These are phyloP conservation scores for Chlorella sp. DNA, from an alignment of 139 green algal species.

Conservation along the genomic window DNA sequence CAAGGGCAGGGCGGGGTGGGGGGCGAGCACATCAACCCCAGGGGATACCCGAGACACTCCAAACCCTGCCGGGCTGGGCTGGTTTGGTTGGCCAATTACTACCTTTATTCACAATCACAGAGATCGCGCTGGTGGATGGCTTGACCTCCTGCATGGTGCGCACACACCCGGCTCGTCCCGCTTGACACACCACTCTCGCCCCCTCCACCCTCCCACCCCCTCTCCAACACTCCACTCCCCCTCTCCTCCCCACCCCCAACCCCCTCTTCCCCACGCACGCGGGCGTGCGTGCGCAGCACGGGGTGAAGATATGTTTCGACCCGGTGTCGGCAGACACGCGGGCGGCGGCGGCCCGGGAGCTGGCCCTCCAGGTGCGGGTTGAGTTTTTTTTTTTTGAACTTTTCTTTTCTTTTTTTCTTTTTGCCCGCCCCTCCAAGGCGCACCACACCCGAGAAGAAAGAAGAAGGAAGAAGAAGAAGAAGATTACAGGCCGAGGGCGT, in stretches of 20 bases:
- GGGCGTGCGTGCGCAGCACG: not conserved
- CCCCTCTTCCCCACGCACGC: not conserved
- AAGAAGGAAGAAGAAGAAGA: no score
- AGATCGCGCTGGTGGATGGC: not conserved
- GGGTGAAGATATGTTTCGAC: constrained; percentile 3
- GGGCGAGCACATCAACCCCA: no score
- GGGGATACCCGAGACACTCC: no score
- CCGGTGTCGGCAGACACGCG: not conserved
- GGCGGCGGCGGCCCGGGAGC: not conserved
- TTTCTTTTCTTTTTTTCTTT: no score
- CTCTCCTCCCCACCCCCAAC: no score
- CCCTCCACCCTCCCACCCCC: no score
- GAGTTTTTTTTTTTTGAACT: no score
- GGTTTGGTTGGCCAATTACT: not conserved
- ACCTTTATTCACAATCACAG: not conserved
- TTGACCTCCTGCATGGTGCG: not conserved
- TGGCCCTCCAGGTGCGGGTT: not conserved
- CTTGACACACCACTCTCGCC: not conserved
- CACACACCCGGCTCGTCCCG: not conserved
- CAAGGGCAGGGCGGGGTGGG: not conserved
- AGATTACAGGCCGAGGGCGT: no score
- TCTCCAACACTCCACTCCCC: not conserved
- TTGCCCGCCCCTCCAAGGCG: no score
- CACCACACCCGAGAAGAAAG: no score
- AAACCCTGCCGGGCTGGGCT: not conserved